Base-by-base conservation (phyloP, 2,329 filamentous ascomycete genomes). In the Ramularia endophylla region DNA sequence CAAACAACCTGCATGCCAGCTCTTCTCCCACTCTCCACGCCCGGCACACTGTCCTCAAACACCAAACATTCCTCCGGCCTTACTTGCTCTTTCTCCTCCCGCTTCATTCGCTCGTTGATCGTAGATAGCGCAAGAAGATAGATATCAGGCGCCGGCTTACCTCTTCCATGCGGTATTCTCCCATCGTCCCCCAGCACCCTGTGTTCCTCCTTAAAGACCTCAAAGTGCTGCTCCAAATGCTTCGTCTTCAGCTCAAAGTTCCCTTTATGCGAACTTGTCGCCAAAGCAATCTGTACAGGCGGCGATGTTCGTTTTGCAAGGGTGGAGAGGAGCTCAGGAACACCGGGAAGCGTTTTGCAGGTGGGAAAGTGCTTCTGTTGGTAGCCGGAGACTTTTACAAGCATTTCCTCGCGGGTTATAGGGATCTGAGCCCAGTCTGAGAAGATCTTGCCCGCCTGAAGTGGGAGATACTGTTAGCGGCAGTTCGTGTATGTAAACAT, bases 1-100 rank as follows among this genome's bases (percentile, higher is more conserved):
- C 92, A 98, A 1, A 95, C 73, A 9, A 94, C 88, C 52, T 90
- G 80, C 90, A 97, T 97, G 0, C 90, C 90, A 0, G 92, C 92
- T 51, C 92, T 78, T 39, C 92, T 73, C 4, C 88, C 92, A 2
- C 87, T 80, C 67, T 98, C 92, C 2, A 95, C 87, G 3, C 92
- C 92, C 0, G 88, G 87, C 1, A 97, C 89, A 33, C 83, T 87
- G 64, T 98, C 92, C 67, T 98, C 92, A 57, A 98, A 97, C 0
- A 97, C 92, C 12, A 98, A 72, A 61, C 92, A 97, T 65, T 97
- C 90, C 52, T 85, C 84, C 0, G 88, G 87, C 40, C 61, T 72
- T 48, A 98, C 82, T 39, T 73, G 71, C 44, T 76, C 68, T 50
- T 74, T 68, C 38, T 78, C 79, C 3, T 73, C 66, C 0, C 71